Conservation (phyloP, 2,329 filamentous ascomycete species). For the Colletotrichum tabaci region DNA sequence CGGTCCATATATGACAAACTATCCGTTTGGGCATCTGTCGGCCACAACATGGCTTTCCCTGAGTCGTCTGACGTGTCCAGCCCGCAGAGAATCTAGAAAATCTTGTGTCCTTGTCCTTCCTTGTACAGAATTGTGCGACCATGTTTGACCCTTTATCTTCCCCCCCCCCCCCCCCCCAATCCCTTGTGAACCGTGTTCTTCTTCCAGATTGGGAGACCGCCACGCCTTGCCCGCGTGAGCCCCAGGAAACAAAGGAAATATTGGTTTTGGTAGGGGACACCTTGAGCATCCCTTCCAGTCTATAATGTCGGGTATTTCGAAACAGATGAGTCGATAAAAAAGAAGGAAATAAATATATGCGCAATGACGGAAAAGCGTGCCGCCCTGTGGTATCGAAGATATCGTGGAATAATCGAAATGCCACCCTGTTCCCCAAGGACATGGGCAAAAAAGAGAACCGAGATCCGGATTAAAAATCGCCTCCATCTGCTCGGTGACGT, state of each 20-base stretch:
- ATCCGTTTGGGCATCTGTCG: conserved; percentile 31
- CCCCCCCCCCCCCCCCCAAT: conserved; percentile 32
- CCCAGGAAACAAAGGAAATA: conserved; percentile 40
- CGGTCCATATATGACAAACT: conserved; percentile 38
- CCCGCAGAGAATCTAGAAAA: conserved; percentile 42
- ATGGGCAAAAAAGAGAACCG: conserved; percentile 42
- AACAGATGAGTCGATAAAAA: conserved; percentile 36
- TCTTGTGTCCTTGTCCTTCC: conserved; percentile 29
- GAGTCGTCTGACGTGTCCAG: conserved; percentile 42
- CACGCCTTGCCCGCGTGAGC: conserved; percentile 39
- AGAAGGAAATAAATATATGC: conserved; percentile 36
- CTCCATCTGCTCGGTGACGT: conserved; percentile 14
- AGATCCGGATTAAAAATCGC: conserved; percentile 35
- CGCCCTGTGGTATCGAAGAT: conserved; percentile 43
- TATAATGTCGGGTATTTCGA: conserved; percentile 44
- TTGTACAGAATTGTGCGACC: conserved; percentile 26
- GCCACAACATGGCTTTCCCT: conserved; percentile 33
- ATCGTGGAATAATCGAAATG: conserved; percentile 42
- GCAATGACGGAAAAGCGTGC: conserved; percentile 33
- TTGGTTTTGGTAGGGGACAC: conserved; percentile 35
- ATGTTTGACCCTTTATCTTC: conserved; percentile 22
- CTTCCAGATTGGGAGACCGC: conserved; percentile 40
- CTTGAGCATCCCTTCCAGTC: conserved; percentile 37
- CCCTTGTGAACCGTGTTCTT: conserved; percentile 30
- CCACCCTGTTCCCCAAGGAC: conserved; percentile 32